Conservation (phyloP, 257 asterid species). For the Eustoma russellianum region DNA sequence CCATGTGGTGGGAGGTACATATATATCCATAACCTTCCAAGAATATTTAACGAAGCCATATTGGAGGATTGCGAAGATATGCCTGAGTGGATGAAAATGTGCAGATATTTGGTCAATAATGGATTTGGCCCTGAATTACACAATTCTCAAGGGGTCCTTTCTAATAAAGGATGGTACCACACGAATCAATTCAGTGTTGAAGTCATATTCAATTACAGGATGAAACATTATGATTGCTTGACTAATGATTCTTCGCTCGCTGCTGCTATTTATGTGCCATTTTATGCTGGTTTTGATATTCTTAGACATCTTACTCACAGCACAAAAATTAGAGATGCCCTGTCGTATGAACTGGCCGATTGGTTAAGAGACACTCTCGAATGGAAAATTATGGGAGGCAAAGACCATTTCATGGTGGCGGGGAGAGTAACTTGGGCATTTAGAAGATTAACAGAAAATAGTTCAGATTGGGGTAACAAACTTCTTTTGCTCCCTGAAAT, state of each 20-base stretch:
- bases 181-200: conserved; percentile 45
- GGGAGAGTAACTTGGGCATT: conserved; percentile 95
- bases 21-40: conserved; percentile 32
- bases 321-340: conserved; percentile 53
- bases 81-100: conserved; percentile 36
- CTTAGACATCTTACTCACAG: conserved; percentile 70
- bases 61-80: conserved; percentile 34
- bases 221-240: conserved; percentile 38
- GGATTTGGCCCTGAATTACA: conserved; percentile 45
- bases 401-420: conserved; percentile 81
- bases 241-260: conserved; percentile 39
- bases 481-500: conserved; percentile 67
- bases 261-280: conserved; percentile 42
- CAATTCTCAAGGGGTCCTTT: conserved; percentile 30
- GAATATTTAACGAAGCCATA: conserved; percentile 37
- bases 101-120: conserved; percentile 23
- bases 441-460: conserved; percentile 45
- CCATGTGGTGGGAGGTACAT: conserved; percentile 54
- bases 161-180: conserved; percentile 37
- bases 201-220: conserved; percentile 30
- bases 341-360: conserved; percentile 60
- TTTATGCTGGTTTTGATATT: conserved; percentile 75
- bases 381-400: conserved; percentile 82
- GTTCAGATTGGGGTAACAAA: conserved; percentile 78
- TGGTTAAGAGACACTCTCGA: conserved; percentile 70